Percentiles rank a stretch among this genome's conserved stretches.
These are phyloP conservation scores for Wickerhamia fluorescens DNA, from an alignment of 805 yeast genomes.

Conservation along the genomic window DNA sequence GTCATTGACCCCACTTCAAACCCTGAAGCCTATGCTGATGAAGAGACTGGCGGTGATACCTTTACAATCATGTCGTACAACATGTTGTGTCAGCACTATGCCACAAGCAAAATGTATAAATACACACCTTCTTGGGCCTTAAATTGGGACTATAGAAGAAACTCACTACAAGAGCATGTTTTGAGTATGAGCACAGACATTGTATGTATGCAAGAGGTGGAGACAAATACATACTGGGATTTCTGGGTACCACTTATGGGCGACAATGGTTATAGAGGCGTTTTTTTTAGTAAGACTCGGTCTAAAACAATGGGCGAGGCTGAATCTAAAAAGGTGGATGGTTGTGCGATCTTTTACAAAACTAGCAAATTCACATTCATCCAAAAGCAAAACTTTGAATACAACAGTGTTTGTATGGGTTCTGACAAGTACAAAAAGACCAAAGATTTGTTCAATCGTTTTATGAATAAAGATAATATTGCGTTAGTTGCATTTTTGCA, in stretches of 20 bases:
- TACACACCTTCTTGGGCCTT: conserved; percentile 98
- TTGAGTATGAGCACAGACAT: conserved; percentile 62
- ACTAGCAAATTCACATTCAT: conserved; percentile 59
- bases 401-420: conserved; percentile 71
- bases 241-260: conserved; percentile 75
- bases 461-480: conserved; percentile 91
- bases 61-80: conserved; percentile 85
- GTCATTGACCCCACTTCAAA: conserved; percentile 27
- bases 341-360: conserved; percentile 92
- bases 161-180: conserved; percentile 68
- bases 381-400: conserved; percentile 73
- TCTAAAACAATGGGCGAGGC: conserved; percentile 80
- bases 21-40: conserved; percentile 26
- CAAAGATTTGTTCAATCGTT: conserved; percentile 90
- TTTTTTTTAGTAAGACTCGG: conserved; percentile 82
- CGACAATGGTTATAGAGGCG: conserved; percentile 70
- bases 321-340: conserved; percentile 89
- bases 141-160: conserved; percentile 85
- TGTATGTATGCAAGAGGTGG: conserved; percentile 93
- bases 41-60: conserved; percentile 21
- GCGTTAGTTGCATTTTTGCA: conserved; percentile 74
- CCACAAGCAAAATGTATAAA: conserved; percentile 84
- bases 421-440: conserved; percentile 86
- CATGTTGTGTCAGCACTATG: conserved; percentile 92
- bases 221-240: conserved; percentile 76